A percentile compares a stretch with the other conserved stretches of the same genome.
Conservation (phyloP, 2,329 filamentous ascomycete genomes). For the Colletotrichum liriopes region DNA sequence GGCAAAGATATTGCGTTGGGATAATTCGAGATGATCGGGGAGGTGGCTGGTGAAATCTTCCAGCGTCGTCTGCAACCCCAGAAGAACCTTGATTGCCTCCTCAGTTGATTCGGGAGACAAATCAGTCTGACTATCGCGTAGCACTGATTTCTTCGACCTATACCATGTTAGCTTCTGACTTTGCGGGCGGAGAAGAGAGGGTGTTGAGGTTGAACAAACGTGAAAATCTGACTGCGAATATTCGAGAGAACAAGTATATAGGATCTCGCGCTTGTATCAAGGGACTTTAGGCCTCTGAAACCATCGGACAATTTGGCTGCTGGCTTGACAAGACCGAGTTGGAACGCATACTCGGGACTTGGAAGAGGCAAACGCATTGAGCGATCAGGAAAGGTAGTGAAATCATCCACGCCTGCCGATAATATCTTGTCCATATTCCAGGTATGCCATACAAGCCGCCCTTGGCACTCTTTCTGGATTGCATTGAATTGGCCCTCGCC, state of each 20-base stretch:
- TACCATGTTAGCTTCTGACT: too few relatives aligned
- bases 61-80: neutral
- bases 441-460: conserved; percentile 28
- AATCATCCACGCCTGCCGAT: conserved; percentile 30
- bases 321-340: conserved; percentile 17
- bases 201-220: neutral
- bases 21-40: conserved; percentile 18
- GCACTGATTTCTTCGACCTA: too few relatives aligned
- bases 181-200: too few relatives aligned
- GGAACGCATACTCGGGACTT: conserved; percentile 16
- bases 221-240: conserved; percentile 15
- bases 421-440: conserved; percentile 36
- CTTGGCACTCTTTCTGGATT: conserved; percentile 25
- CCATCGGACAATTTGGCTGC: conserved; percentile 24
- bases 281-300: neutral
- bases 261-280: conserved; percentile 16
- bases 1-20: conserved; percentile 30
- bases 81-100: too few relatives aligned
- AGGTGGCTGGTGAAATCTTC: conserved; percentile 7
- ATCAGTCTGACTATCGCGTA: too few relatives aligned
- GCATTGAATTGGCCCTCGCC: neutral
- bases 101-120: too few relatives aligned
- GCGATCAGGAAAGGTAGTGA: conserved; percentile 21
- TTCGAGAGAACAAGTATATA: conserved; percentile 17
- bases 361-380: conserved; percentile 27